Percentiles rank a stretch among this genome's conserved stretches.
phyloP scores from a whole-genome alignment of 2,329 filamentous ascomycete species.

The Calonectria henricotiae region DNA sequence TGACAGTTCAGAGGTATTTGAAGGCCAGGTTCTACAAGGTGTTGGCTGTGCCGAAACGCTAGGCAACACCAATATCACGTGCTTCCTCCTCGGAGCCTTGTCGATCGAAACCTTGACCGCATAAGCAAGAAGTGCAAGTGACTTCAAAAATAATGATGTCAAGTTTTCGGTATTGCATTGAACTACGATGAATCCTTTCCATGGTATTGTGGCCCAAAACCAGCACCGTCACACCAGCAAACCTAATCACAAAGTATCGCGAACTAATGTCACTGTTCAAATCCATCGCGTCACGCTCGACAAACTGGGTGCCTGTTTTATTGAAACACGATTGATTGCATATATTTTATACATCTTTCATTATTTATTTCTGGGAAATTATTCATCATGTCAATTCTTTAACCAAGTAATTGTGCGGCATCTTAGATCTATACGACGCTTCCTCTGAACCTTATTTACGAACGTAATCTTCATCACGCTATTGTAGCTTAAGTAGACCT shows the following conservation, averaged over 20 bases:
- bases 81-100: conserved; percentile 20
- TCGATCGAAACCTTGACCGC: conserved; percentile 9
- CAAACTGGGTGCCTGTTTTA: background rate
- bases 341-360: no score
- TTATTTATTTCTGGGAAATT: background rate
- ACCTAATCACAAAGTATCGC: background rate
- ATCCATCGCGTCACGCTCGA: background rate
- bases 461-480: background rate
- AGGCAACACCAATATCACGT: conserved; percentile 35
- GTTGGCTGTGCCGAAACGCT: conserved; percentile 23
- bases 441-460: background rate
- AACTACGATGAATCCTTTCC: background rate
- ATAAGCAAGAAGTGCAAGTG: background rate
- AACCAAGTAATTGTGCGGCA: background rate
- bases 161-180: background rate
- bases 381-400: background rate
- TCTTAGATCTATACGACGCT: background rate
- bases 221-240: background rate
- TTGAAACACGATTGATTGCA: no score
- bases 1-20: conserved; percentile 8
- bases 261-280: background rate
- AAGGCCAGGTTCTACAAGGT: background rate
- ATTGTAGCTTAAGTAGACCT: background rate
- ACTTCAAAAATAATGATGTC: background rate
- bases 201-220: background rate